These are phyloP conservation scores for Dryas integrifolia DNA, from an alignment of 331 rosid genomes.

Conservation along the genomic window DNA sequence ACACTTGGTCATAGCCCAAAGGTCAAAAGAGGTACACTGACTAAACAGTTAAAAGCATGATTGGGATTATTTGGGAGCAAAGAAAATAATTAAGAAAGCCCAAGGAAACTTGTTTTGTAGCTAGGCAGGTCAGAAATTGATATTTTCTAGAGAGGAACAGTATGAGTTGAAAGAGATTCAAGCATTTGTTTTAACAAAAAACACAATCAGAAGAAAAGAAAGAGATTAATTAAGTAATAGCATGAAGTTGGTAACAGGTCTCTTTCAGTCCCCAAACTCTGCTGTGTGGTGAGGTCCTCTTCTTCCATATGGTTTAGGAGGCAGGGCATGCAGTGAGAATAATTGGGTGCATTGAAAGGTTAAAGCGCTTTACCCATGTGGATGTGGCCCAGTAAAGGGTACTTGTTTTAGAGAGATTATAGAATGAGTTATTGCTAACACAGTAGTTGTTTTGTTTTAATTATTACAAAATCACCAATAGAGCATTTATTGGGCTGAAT, in stretches of 20 bases:
- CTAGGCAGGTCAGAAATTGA: conserved; percentile 25
- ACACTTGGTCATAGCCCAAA: conserved; percentile 4
- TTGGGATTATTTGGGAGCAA: neutral
- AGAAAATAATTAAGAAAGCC: conserved; percentile 6
- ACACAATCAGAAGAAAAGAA: neutral
- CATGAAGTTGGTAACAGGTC: conserved; percentile 40
- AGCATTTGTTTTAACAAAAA: neutral
- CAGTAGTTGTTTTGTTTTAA: neutral
- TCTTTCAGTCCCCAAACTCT: conserved; percentile 31
- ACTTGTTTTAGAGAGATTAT: neutral
- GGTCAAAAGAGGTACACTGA: conserved; percentile 12
- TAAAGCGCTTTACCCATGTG: neutral
- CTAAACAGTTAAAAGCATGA: neutral
- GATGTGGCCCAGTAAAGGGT: neutral
- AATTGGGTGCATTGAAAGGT: neutral
- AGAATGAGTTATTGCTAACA: neutral
- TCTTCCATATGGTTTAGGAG: neutral
- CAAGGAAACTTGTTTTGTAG: conserved; percentile 25
- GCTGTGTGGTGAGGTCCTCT: conserved; percentile 20
- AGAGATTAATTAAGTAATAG: conserved; percentile 11
- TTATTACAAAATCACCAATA: neutral
- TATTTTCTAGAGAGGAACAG: conserved; percentile 17
- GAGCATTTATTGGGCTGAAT: neutral
- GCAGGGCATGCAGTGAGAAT: neutral
- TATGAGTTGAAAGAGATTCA: conserved; percentile 27